phyloP scores from a whole-genome alignment of 1,284 basidiomycete species.

The Hemileia vastatrix region DNA sequence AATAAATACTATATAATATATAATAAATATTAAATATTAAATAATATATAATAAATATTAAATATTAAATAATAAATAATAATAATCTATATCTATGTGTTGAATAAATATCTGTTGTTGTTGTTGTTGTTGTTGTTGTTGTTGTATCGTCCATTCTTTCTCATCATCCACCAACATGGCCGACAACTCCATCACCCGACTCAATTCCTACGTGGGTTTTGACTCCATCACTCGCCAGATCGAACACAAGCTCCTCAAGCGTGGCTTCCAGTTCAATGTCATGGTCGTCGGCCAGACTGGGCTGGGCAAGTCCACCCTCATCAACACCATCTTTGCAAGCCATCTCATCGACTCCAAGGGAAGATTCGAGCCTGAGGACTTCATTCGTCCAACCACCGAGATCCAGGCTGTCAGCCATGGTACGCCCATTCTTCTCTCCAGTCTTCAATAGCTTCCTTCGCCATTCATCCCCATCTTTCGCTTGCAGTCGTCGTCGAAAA shows the following conservation, averaged over 20 bases:
- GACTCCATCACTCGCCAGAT: conserved; percentile 81
- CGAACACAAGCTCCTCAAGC: conserved; percentile 97
- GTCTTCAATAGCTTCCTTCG: neutral
- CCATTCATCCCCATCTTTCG: conserved; percentile 6
- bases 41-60: no score
- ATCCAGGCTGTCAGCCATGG: conserved; percentile 91
- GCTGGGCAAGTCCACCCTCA: conserved; percentile 92
- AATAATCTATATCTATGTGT: neutral
- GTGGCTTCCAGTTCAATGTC: conserved; percentile 98
- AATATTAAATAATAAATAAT: conserved; percentile 7
- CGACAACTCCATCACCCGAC: conserved; percentile 30
- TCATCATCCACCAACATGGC: conserved; percentile 3
- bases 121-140: neutral
- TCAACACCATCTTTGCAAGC: conserved; percentile 97
- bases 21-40: no score
- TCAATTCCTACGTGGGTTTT: conserved; percentile 45
- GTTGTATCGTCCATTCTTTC: neutral
- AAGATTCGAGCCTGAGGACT: conserved; percentile 72
- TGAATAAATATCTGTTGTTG: neutral
- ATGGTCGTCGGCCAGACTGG: conserved; percentile 95
- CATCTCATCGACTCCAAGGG: conserved; percentile 98
- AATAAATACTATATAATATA: no score
- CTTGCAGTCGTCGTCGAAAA: conserved; percentile 83
- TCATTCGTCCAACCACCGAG: conserved; percentile 86
- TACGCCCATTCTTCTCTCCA: conserved; percentile 46